Evolutionary conservation across 1,284 basidiomycete species (phyloP).

Genomic region (Fomitopsis betulina): DNA sequence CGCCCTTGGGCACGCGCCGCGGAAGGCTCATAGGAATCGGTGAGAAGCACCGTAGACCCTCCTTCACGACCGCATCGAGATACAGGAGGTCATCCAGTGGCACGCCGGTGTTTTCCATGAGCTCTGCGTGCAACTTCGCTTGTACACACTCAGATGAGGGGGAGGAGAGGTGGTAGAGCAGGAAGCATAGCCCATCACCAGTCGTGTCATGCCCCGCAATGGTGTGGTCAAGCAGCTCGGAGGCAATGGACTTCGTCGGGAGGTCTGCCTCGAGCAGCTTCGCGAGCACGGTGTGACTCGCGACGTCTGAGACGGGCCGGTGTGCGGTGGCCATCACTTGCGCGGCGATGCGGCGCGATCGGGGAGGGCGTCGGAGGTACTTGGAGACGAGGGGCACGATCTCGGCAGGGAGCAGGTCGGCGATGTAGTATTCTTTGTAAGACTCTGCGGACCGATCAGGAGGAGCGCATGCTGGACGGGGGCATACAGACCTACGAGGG

Average conservation of each 20-base stretch:
- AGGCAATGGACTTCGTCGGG: constrained; percentile 8
- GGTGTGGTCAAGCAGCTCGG: constrained; percentile 24
- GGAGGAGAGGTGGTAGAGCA: constrained; percentile 22
- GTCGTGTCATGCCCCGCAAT: constrained; percentile 24
- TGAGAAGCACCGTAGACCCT: constrained; percentile 83
- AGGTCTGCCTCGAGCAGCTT: constrained; percentile 13
- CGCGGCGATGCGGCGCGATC: constrained; percentile 4
- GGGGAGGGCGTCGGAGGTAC: constrained; percentile 3
- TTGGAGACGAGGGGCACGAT: neutral
- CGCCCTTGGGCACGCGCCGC: constrained; percentile 79
- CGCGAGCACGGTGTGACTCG: constrained; percentile 14
- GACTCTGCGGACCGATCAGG: neutral
- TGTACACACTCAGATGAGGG: constrained; percentile 12
- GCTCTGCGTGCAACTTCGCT: constrained; percentile 16
- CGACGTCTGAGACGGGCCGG: constrained; percentile 6
- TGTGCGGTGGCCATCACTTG: constrained; percentile 12
- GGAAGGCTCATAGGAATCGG: constrained; percentile 89
- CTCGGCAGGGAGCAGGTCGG: constrained; percentile 2
- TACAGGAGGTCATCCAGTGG: constrained; percentile 85
- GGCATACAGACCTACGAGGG: constrained; percentile 9
- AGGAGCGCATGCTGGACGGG: neutral
- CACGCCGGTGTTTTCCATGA: constrained; percentile 7
- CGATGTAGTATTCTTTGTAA: constrained; percentile 16
- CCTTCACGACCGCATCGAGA: constrained; percentile 86
- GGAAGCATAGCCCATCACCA: constrained; percentile 23